Evolutionary conservation across 140 eudicot species (phyloP), one percentile per base, ranked within the genome.

Genomic region (Eryngium alpinum): DNA sequence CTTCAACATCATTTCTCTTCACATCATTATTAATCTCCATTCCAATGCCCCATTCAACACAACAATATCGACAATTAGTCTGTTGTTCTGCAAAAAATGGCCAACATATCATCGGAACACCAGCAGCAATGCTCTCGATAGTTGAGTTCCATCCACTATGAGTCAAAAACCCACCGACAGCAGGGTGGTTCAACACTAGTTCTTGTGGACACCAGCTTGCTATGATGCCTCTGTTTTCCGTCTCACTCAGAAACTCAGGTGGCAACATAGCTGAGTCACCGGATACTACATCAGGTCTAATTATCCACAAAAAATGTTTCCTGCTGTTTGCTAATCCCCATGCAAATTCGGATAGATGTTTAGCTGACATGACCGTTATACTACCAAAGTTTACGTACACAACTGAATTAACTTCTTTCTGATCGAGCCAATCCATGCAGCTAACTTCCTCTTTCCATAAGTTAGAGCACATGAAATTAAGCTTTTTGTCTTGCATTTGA

Each of bases 131-230:
- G 44, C 96, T 90, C 85, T 92, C 96, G 13, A 90, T 46, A 2
- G 92, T 92, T 52, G 96, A 92, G 57, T 92, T 91, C 97, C 97
- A 93, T 32, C 97, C 94, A 31, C 87, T 76, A 63, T 93, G 96
- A 7, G 97, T 93, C 87, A 91, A 75, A 53, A 91, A 91, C 51
- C 88, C 94, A 46, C 90, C 91, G 5, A 91, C 79, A 4, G 94
- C 88, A 1, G 87, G 84, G 71, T 91, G 97, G 32, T 76, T 80
- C 80, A 89, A 52, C 17, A 92, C 96, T 85, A 88, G 29, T 43
- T 86, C 91, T 75, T 88, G 91, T 2, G 84, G 73, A 66, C 91
- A 88, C 96, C 94, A 93, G 5, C 85, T 86, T 1, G 89, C 82
- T 59, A 89, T 24, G 87, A 86, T 84, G 83, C 90, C 84, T 67